Base-by-base conservation (phyloP, 495 filamentous ascomycete species). In the Penicillium turbatum region DNA sequence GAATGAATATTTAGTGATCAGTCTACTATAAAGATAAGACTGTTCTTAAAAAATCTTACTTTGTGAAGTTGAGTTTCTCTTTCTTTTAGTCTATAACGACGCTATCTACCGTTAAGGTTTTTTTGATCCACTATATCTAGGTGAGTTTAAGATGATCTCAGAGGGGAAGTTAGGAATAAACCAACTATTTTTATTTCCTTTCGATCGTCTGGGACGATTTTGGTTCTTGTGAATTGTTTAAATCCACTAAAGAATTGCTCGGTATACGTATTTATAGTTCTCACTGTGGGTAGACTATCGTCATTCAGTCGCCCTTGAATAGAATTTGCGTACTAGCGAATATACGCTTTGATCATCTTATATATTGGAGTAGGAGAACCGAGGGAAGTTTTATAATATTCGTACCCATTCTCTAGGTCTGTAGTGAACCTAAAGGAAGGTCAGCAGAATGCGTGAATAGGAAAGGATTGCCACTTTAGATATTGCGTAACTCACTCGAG, bases 41-140 rank as follows among this genome's bases (percentile, higher is more conserved):
- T n/a, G 43, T 38, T 38, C 42, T 56, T 39, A 19, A 19, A 45
- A 44, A 51, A 39, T 50, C 19, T 27, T 56, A 17, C 19, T 17
- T 27, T 10, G n/a, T 50, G 44, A 51, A 50, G 39, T 56, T 51
- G 16, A 44, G 49, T 21, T 56, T 56, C 38, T 56, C 10, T 16
- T 51, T 51, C 49, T 56, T 56, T 16, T 45, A 37, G 42, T 56
- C 29, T 30, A 50, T 16, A 10, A 55, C 35, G 5, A 43, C 30
- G 6, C 26, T 16, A n/a, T 55, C 53, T 43, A 16, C 46, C n/a
- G 41, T 42, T 12, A 42, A 24, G 2, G 40, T 42, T 24, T 42
- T 29, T 29, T 42, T 42, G 10, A 42, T 42, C 21, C 21, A 40
- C 24, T 42, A 32, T 32, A 7, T 32, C 6, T 1, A 32, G 12